These are phyloP conservation scores for Borealophlyctis nickersoniae DNA, from an alignment of 192 early-diverging fungal species.

Conservation along the genomic window DNA sequence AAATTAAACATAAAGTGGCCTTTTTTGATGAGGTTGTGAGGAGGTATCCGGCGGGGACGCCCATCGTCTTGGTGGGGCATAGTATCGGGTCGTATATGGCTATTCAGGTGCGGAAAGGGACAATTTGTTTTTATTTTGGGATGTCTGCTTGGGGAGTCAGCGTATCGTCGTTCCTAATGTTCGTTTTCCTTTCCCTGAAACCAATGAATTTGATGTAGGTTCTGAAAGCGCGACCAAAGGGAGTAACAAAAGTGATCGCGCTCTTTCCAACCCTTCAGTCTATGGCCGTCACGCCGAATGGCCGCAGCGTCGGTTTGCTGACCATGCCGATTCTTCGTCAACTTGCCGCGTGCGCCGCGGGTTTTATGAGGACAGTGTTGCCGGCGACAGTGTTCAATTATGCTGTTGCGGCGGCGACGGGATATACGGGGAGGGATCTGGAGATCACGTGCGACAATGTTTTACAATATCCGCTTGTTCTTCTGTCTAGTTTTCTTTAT, in stretches of 20 bases:
- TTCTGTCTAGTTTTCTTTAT: neutral
- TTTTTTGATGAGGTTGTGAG: conserved; percentile 55
- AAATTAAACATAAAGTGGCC: conserved; percentile 66
- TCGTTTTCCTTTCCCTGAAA: too few species aligned
- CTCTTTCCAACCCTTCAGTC: conserved; percentile 80
- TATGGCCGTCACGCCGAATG: conserved; percentile 76
- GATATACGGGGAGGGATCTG: conserved; percentile 36
- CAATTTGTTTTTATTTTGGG: too few species aligned
- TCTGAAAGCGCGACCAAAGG: conserved; percentile 59
- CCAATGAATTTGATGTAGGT: conserved; percentile 34
- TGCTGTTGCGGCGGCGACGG: conserved; percentile 9
- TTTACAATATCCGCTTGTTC: too few species aligned
- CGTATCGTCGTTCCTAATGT: too few species aligned
- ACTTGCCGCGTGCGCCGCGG: conserved; percentile 40
- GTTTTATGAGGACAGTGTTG: neutral
- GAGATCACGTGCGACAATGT: conserved; percentile 63
- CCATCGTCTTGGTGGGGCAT: conserved; percentile 62
- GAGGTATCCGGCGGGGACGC: conserved; percentile 41
- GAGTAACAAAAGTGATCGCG: conserved; percentile 60
- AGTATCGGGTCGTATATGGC: conserved; percentile 65
- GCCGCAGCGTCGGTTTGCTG: conserved; percentile 31
- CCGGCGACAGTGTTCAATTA: neutral
- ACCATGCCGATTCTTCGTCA: conserved; percentile 27
- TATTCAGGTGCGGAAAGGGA: conserved; percentile 39
- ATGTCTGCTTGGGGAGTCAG: conserved; percentile 22